Evolutionary conservation across 495 filamentous ascomycete genomes (phyloP), one percentile per base, ranked within the genome.

Genomic region (Aspergillus sclerotioniger): DNA sequence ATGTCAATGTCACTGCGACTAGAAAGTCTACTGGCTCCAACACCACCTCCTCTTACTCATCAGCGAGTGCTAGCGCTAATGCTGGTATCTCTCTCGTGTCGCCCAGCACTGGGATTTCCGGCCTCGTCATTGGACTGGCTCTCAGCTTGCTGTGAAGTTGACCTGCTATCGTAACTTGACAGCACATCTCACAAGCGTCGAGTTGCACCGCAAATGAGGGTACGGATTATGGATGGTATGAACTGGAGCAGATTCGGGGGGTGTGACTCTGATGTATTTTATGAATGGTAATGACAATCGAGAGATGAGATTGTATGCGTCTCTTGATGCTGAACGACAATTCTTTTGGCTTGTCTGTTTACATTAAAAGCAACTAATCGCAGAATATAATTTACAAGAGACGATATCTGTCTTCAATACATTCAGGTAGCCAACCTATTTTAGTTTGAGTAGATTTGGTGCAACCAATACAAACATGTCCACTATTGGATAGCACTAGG

Each of bases 1-100:
- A 74, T 48, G 41, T 61, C 31, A 64, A 70, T 54, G 67, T 74
- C 19, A 71, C 50, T 4, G 62, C 63, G n/a, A 71, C 62, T 39
- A 69, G 63, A 47, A 71, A 68, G 25, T n/a, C 29, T 15, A 8
- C 25, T 15, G 32, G 13, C 12, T 53, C 51, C 20, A 53, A 43
- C 39, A 48, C 51, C 52, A 60, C 33, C 41, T 49, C 53, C 13
- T 10, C 37, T 35, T 25, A 39, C 16, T 43, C 53, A 19, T 25
- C 37, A 13, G 33, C 59, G 17, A 35, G 29, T 31, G 53, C 53
- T 39, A 50, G 28, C 32, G 35, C 51, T 16, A 53, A 53, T 17
- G 32, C 51, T 39, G 51, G 51, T 13, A 43, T 13, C 20, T 53
- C 51, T 12, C 6, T 53, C 15, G 25, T 37, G 51, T 49, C 47